Base-by-base conservation (phyloP, 345 rosid genomes). In the Camelina laxa region DNA sequence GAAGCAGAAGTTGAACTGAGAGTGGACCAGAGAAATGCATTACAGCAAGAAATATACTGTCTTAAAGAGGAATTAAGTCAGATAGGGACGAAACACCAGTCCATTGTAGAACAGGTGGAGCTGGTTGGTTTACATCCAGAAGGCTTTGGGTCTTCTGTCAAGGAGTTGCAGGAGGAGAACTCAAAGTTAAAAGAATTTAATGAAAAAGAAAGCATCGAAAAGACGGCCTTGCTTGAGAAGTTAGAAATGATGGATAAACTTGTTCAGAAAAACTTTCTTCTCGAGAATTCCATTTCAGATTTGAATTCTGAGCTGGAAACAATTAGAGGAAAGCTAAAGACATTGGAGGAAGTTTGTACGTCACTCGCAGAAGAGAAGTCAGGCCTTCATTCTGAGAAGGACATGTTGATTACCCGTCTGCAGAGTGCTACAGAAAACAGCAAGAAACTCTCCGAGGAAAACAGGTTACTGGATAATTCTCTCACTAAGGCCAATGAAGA, bases 31-130 rank as follows among this genome's bases (percentile, higher is more conserved):
- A 86, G 98, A 78, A 96, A 90, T 82, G 96, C 97, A 78, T 90
- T 92, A 78, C 99, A 92, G 87, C 98, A 96, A 81, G 99, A 92
- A 79, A 89, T 91, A 78, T 92, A 92, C 77, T 91, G 97, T 83
- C 88, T 96, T 70, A 88, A 92, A 81, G 96, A 96, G 85, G 99
- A 92, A 67, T 72, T 96, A 69, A 87, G 91, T 81, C 91, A 80
- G 45, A 85, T 87, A 22, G 90, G 82, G 77, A 88, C 82, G 87
- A 89, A 82, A 78, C 85, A 90, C 57, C 87, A 74, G 74, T 79
- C 76, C 55, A 77, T 88, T 72, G 74, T 82, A 49, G 89, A 83
- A 70, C 93, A 94, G 86, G 89, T 88, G 73, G 88, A 90, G 73
- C 85, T 87, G 55, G 90, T 87, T 62, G 83, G 93, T 79, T 80